These are phyloP conservation scores for Penicillium nucicola DNA, from an alignment of 495 filamentous ascomycete genomes.

Conservation along the genomic window DNA sequence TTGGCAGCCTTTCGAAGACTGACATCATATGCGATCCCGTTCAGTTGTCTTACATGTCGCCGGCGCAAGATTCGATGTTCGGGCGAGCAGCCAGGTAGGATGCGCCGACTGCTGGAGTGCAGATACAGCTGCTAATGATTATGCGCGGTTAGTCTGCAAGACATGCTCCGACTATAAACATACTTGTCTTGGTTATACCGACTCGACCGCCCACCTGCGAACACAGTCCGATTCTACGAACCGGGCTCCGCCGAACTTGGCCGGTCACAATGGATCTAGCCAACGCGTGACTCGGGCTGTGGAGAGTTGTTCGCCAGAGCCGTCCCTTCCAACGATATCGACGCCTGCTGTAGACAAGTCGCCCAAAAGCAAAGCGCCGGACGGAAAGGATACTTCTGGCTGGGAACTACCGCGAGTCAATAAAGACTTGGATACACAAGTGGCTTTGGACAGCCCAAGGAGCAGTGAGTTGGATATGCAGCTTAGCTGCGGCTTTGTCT, in stretches of 20 bases:
- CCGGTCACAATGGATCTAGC: constrained; percentile 16
- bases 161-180: constrained; percentile 76
- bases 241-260: constrained; percentile 22
- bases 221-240: constrained; percentile 35
- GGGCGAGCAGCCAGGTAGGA: constrained; percentile 63
- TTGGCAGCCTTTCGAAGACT: constrained; percentile 17
- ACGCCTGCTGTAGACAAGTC: constrained; percentile 13
- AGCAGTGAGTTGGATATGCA: constrained; percentile 31
- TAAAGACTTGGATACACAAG: constrained; percentile 33
- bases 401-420: constrained; percentile 21
- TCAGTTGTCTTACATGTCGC: constrained; percentile 73
- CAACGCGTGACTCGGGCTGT: constrained; percentile 16
- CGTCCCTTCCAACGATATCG: constrained; percentile 8
- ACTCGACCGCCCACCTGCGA: constrained; percentile 62
- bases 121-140: neutral
- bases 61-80: constrained; percentile 82
- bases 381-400: constrained; percentile 17
- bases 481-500: neutral
- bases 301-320: constrained; percentile 32
- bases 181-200: constrained; percentile 64
- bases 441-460: constrained; percentile 32
- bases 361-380: constrained; percentile 15
- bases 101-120: neutral
- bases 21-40: constrained; percentile 8
- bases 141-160: constrained; percentile 49